Evolutionary conservation across 1,284 basidiomycete species (phyloP), one percentile per base, ranked within the genome.

Genomic region (Cryptococcus sp.): DNA sequence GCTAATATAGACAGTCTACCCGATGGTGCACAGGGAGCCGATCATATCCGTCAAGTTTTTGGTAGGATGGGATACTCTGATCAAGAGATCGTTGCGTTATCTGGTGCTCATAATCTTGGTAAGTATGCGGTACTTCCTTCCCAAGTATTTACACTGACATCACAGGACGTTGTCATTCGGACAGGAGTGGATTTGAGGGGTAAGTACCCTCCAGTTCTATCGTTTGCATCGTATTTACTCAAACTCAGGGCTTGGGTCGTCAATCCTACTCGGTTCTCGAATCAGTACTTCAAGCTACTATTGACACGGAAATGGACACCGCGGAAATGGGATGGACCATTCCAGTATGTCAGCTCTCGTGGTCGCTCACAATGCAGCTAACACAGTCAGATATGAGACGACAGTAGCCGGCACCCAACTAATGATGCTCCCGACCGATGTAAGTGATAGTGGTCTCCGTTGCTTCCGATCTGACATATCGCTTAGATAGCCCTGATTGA

Each of bases 371-470:
- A n/a, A 15, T 23, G 45, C 31, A 23, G 31, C 45, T 32, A n/a
- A 15, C 45, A 23, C 2, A 41, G 4, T 43, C 36, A 68, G 66
- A 43, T 77, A 71, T 53, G 73, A 76, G 58, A 76, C 79, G 37
- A 72, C 71, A 1, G 73, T 77, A 7, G 74, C 76, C 5, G 79
- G 79, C 30, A 74, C 76, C 55, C 76, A 79, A 49, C 71, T 83
- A 36, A 83, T 83, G 81, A 81, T 82, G 79, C 75, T 82, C 4
- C 80, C 80, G n/a, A 79, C 78, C 33, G 77, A 79, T 62, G 65
- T 77, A 52, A 64, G 74, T 52, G 43, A 35, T n/a, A 3, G 11
- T 30, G 7, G 6, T 14, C 23, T 34, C 23, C 42, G 23, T 13
- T 14, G n/a, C n/a, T 6, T 3, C 33, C 5, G 30, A 46, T 43